A percentile compares a stretch with the other conserved stretches of the same genome.
phyloP scores from a whole-genome alignment of 768 basidiomycete genomes.

The Tylopilus vinaceipallidus region DNA sequence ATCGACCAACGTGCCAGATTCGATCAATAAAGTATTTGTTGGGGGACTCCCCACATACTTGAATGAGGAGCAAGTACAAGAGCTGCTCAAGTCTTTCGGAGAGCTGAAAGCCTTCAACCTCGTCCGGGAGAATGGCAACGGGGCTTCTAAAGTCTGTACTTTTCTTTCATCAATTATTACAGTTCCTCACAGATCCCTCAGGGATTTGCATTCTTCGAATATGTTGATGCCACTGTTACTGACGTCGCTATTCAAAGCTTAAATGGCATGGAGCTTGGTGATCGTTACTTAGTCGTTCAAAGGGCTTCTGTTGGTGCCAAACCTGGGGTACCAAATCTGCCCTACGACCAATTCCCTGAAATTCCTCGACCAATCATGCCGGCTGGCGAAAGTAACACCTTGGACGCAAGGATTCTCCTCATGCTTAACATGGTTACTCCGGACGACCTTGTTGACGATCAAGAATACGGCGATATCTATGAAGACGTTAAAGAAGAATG shows the following conservation, averaged over 20 bases:
- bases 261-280: constrained; percentile 97
- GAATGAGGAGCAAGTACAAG: constrained; percentile 98
- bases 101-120: constrained; percentile 98
- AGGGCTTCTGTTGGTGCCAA: constrained; percentile 94
- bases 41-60: constrained; percentile 94
- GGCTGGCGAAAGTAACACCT: constrained; percentile 60
- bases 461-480: constrained; percentile 90
- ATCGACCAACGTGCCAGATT: constrained; percentile 96
- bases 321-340: constrained; percentile 61
- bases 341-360: constrained; percentile 79
- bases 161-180: neutral
- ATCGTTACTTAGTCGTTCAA: constrained; percentile 93
- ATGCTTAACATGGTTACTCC: constrained; percentile 98
- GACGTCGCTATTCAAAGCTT: constrained; percentile 95
- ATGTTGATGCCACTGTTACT: constrained; percentile 83
- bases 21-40: constrained; percentile 96
- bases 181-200: constrained; percentile 30
- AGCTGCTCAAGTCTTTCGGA: constrained; percentile 94
- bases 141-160: constrained; percentile 72
- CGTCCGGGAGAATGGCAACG: constrained; percentile 90
- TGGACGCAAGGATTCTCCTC: constrained; percentile 81
- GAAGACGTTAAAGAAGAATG: constrained; percentile 95
- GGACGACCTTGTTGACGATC: constrained; percentile 87
- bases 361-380: constrained; percentile 89
- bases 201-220: constrained; percentile 99